These are phyloP conservation scores for Schwanniomyces occidentalis DNA, from an alignment of 805 yeast genomes.

Conservation along the genomic window DNA sequence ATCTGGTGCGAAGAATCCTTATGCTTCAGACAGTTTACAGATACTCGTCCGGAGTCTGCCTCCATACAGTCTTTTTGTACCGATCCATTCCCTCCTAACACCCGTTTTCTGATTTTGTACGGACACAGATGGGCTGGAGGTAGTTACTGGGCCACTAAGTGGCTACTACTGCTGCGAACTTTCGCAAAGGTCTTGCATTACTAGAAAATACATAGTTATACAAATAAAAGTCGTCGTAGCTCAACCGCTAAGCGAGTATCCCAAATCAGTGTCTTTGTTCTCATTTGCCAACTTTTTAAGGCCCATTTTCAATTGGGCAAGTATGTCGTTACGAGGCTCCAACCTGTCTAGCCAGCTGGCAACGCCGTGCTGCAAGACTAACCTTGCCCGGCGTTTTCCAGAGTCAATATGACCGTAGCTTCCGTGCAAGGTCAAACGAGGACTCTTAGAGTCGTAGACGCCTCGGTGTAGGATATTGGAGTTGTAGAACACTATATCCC, in stretches of 20 bases:
- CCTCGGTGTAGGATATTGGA: constrained; percentile 52
- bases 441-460: constrained; percentile 35
- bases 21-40: too few relatives aligned
- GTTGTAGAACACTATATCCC: constrained; percentile 52
- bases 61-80: too few relatives aligned
- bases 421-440: constrained; percentile 50
- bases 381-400: constrained; percentile 46
- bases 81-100: too few relatives aligned
- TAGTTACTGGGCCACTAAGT: too few relatives aligned
- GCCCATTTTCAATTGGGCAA: constrained; percentile 27
- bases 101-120: too few relatives aligned
- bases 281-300: constrained; percentile 29
- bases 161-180: too few relatives aligned
- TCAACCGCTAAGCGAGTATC: constrained; percentile 39
- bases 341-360: constrained; percentile 46
- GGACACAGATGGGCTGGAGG: too few relatives aligned
- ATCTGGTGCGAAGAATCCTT: too few relatives aligned
- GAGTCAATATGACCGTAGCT: constrained; percentile 46
- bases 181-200: too few relatives aligned
- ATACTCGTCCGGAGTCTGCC: too few relatives aligned
- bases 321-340: constrained; percentile 27
- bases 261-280: constrained; percentile 33
- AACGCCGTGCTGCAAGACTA: constrained; percentile 54
- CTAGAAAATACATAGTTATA: too few relatives aligned
- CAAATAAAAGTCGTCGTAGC: too few relatives aligned